These are phyloP conservation scores for Backusella liffmaniae DNA, from an alignment of 192 early-diverging fungal genomes.

Conservation along the genomic window DNA sequence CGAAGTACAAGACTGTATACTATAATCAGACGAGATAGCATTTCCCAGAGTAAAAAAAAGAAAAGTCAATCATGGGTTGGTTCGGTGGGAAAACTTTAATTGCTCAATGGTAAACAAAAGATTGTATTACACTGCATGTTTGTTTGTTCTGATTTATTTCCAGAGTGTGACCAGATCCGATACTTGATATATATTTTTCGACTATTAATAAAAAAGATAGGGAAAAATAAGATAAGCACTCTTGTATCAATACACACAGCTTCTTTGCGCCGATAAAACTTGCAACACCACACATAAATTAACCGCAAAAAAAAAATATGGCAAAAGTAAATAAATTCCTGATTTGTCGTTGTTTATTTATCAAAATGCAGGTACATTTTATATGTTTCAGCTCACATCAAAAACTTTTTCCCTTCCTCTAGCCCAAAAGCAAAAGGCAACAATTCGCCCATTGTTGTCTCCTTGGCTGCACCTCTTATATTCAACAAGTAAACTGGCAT, in stretches of 20 bases:
- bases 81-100: too few relatives aligned
- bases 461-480: conserved; percentile 48
- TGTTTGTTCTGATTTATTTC: too few relatives aligned
- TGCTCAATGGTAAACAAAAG: too few relatives aligned
- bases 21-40: neutral
- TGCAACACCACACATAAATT: neutral
- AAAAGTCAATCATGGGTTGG: neutral
- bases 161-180: too few relatives aligned
- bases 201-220: too few relatives aligned
- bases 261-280: too few relatives aligned
- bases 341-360: neutral
- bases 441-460: conserved; percentile 52
- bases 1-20: too few relatives aligned
- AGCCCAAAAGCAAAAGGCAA: conserved; percentile 75
- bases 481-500: conserved; percentile 60
- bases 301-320: neutral
- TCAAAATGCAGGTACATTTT: conserved; percentile 8
- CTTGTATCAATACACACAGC: too few relatives aligned
- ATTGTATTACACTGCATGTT: too few relatives aligned
- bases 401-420: conserved; percentile 38
- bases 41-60: neutral
- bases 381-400: neutral
- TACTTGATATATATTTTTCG: too few relatives aligned
- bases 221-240: too few relatives aligned
- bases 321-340: neutral